These are phyloP conservation scores for Fennellomyces sp. DNA, from an alignment of 371 early-diverging fungal species.

Conservation along the genomic window DNA sequence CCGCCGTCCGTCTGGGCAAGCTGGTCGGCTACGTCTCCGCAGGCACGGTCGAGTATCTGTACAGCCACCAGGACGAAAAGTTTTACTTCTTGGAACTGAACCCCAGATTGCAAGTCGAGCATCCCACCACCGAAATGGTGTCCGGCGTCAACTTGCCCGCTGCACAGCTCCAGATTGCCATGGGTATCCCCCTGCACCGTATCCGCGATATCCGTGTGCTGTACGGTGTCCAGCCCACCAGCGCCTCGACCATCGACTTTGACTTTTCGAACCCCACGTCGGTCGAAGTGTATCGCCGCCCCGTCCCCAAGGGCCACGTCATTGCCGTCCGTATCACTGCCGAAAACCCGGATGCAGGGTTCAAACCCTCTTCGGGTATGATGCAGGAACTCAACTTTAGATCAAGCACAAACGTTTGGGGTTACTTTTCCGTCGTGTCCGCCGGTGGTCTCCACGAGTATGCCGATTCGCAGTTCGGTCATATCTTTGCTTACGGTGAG, in stretches of 20 bases:
- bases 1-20: conserved; percentile 94
- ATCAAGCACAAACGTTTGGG: conserved; percentile 95
- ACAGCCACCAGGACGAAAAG: conserved; percentile 81
- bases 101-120: conserved; percentile 99
- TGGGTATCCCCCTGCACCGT: conserved; percentile 95
- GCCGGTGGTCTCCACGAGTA: conserved; percentile 97
- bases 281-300: conserved; percentile 83
- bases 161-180: conserved; percentile 97
- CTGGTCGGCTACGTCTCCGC: conserved; percentile 96
- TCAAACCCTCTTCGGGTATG: conserved; percentile 96
- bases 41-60: conserved; percentile 98
- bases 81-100: conserved; percentile 99
- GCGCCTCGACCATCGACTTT: conserved; percentile 92
- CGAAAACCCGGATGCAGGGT: conserved; percentile 99
- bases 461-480: conserved; percentile 99
- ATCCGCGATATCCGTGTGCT: conserved; percentile 95
- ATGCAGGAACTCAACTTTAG: conserved; percentile 96
- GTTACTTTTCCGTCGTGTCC: conserved; percentile 96
- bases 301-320: conserved; percentile 96
- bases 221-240: conserved; percentile 86
- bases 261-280: conserved; percentile 81
- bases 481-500: conserved; percentile 97
- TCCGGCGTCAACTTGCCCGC: conserved; percentile 98
- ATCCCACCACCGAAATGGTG: conserved; percentile 99
- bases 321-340: conserved; percentile 98